Conservation (phyloP, 495 filamentous ascomycete species). For the Diplogelasinospora grovesii region DNA sequence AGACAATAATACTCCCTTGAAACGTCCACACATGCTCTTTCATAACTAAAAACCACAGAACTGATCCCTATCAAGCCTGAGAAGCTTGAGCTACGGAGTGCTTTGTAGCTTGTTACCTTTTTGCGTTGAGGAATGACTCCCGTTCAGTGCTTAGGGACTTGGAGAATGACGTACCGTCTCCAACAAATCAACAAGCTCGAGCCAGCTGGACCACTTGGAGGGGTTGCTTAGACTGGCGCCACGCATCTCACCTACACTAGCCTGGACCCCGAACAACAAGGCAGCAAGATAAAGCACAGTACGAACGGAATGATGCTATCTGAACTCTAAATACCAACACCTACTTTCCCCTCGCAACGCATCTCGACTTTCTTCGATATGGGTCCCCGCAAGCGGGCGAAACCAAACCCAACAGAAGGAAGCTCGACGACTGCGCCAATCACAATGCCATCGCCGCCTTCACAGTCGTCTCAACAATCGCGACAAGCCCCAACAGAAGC, state of each 20-base stretch:
- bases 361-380: constrained; percentile 20
- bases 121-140: too few relatives aligned
- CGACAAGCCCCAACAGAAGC: constrained; percentile 1
- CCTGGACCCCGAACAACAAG: not conserved
- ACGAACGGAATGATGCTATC: not conserved
- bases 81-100: too few relatives aligned
- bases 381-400: constrained; percentile 60
- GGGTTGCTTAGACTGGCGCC: too few relatives aligned
- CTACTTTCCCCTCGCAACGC: not conserved
- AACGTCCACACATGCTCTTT: too few relatives aligned
- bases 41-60: too few relatives aligned
- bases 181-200: constrained; percentile 5
- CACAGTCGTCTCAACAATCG: constrained; percentile 2
- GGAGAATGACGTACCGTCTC: constrained; percentile 7
- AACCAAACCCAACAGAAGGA: constrained; percentile 47
- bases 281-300: constrained; percentile 1
- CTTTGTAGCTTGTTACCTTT: too few relatives aligned
- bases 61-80: too few relatives aligned
- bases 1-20: too few relatives aligned
- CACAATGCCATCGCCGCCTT: constrained; percentile 9
- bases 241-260: not conserved
- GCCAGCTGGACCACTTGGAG: not conserved
- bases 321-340: not conserved
- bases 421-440: constrained; percentile 22
- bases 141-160: too few relatives aligned